Evolutionary conservation across 1,284 basidiomycete species (phyloP), one percentile per base, ranked within the genome.

Genomic region (Microbotryum scabiosae): DNA sequence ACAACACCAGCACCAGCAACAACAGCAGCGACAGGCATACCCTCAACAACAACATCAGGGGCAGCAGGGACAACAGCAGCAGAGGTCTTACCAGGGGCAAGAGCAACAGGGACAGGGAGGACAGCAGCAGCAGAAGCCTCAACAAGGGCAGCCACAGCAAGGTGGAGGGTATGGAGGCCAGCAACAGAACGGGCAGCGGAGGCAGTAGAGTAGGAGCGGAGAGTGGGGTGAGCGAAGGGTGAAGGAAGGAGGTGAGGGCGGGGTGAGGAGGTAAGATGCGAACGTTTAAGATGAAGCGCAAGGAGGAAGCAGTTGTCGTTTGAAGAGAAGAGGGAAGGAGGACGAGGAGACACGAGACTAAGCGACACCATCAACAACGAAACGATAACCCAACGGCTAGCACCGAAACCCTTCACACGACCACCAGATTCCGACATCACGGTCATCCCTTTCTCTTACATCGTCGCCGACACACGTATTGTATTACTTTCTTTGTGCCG

Each of bases 21-120:
- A 32, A 44, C 61, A 63, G 51, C 61, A 52, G 48, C 55, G 32
- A 21, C 48, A 51, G 18, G 7, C 28, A 28, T 32, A 59, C 48
- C 30, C 46, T 9, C 57, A 56, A 44, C 50, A 49, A 26, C 54
- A 56, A 43, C 53, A 54, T 50, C 43, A 52, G 45, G 23, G 41
- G 12, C 36, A 43, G 21, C 36, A 54, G 32, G 16, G 23, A 43
- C n/a, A 30, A 16, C 44, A 44, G 23, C 55, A 61, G 56, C 48
- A 56, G 41, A 52, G 51, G 32, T 26, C 21, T 49, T 32, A 25
- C 8, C 51, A 52, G n/a, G 28, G 28, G 23, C 26, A 52, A 12
- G 26, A n/a, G 51, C 30, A 52, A 9, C n/a, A 25, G n/a, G 14
- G 30, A 5, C 51, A 52, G 30, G 14, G 25, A 52, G n/a, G n/a